Base-by-base conservation (phyloP, 1,139 yeast species). In the Candida pseudoviswanathii region DNA sequence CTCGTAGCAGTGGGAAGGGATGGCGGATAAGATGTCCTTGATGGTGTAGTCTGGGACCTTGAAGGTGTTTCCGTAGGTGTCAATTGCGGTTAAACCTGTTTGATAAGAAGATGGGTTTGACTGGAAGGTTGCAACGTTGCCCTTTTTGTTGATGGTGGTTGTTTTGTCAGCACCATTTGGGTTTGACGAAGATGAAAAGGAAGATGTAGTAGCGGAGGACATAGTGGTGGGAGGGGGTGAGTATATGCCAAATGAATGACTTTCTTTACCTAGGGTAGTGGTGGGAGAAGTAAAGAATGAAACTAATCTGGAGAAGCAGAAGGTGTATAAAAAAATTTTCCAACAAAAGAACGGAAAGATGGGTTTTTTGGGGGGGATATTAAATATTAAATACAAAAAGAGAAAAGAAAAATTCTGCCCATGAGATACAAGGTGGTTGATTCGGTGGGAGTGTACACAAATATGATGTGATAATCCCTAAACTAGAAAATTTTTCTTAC, bases 1-100 rank as follows among this genome's bases (percentile, higher is more conserved):
- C 64, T 88, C 81, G 68, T 85, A 88, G 66, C 94, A 86, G 58
- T 85, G 86, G 54, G 82, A 76, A 50, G 96, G 96, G 59, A 87
- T 87, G 40, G 85, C 89, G 50, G 78, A 78, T 61, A 87, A 71
- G 55, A 87, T 78, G 57, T 86, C 90, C 73, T 85, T 85, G 65
- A 87, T 85, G 56, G 91, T 71, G 71, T 74, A 85, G 60, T 85
- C 89, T 29, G 95, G 95, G 7, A 83, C 92, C 49, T 77, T 78
- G 65, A 86, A 88, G 51, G 75, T 81, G 49, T 83, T 73, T 34
- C 95, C 96, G 60, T 70, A 64, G 44, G 87, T 79, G 65, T 85
- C 84, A 50, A 77, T 67, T 43, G 84, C 81, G 11, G 76, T 70
- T 51, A 72, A 60, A 30, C 61, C 61, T 25, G 61, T 49, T 43